Evolutionary conservation across 2,329 filamentous ascomycete species (phyloP).

Genomic region (Monilinia laxa): DNA sequence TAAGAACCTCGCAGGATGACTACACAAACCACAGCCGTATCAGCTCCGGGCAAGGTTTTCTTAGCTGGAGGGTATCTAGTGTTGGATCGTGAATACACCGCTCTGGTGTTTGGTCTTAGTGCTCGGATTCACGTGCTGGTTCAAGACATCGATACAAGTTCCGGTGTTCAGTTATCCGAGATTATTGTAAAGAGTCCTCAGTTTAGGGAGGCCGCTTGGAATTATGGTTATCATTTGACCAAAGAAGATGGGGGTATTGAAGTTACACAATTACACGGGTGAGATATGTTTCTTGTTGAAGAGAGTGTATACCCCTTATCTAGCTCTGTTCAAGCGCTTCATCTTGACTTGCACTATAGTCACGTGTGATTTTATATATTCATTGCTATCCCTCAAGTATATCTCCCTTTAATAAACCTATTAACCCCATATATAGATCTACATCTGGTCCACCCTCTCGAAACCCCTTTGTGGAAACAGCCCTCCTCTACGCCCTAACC

Average conservation of each 20-base stretch:
- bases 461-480: conserved; percentile 92
- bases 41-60: conserved; percentile 93
- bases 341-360: conserved; percentile 18
- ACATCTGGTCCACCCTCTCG: conserved; percentile 41
- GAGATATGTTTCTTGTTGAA: conserved; percentile 43
- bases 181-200: conserved; percentile 90
- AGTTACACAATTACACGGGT: conserved; percentile 77
- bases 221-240: conserved; percentile 73
- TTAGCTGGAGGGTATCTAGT: conserved; percentile 94
- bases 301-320: conserved; percentile 10
- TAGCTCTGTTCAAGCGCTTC: background rate
- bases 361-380: conserved; percentile 16
- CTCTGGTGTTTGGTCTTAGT: conserved; percentile 66
- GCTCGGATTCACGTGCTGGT: conserved; percentile 67
- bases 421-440: conserved; percentile 23
- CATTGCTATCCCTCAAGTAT: background rate
- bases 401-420: background rate
- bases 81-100: conserved; percentile 82
- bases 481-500: conserved; percentile 81
- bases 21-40: conserved; percentile 52
- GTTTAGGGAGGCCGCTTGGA: conserved; percentile 83
- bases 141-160: conserved; percentile 55
- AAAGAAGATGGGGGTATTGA: conserved; percentile 75
- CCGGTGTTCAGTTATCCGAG: conserved; percentile 64
- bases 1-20: background rate